Evolutionary conservation across 1,284 basidiomycete genomes (phyloP), one percentile per base, ranked within the genome.

Genomic region (Volvariella surrecta): DNA sequence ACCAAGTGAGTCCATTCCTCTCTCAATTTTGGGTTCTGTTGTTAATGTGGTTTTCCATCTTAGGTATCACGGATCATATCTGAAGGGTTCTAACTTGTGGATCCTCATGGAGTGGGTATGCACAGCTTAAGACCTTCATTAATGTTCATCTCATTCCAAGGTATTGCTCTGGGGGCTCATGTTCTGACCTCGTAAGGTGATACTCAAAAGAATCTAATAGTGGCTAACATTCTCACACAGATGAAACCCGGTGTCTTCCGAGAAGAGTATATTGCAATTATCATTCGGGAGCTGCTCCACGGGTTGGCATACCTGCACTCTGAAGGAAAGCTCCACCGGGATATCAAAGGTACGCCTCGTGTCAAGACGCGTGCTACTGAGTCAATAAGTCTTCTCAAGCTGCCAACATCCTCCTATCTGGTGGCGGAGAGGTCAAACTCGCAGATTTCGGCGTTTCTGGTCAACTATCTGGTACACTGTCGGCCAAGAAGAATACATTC

Each of bases 371-470:
- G n/a, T n/a, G n/a, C n/a, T n/a, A n/a, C n/a, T n/a, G n/a, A n/a
- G n/a, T n/a, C n/a, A n/a, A n/a, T n/a, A n/a, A n/a, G n/a, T n/a
- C n/a, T n/a, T n/a, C n/a, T 31, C 37, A 54, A 93, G 90, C 93
- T 47, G 94, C 94, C 44, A 98, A 97, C 61, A 94, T 98, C 51
- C 72, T 99, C 10, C 74, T 99, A 34, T 94, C 90, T 38, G 84
- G 92, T 2, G 82, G 82, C 37, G 95, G 95, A n/a, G 92, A 97
- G 54, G 92, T 99, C 57, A 99, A 99, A 62, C 74, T 99, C 20
- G 95, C 96, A 45, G 95, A 99, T 61, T 99, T 99, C 60, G 95
- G 95, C 58, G 95, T 99, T 2, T 96, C 93, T 1, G 95, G 95
- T n/a, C 96, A 99, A 59, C 74, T 99, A 18, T 97, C 93, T 32